phyloP scores from a whole-genome alignment of 805 yeast species.

The Ogataea glucozyma region DNA sequence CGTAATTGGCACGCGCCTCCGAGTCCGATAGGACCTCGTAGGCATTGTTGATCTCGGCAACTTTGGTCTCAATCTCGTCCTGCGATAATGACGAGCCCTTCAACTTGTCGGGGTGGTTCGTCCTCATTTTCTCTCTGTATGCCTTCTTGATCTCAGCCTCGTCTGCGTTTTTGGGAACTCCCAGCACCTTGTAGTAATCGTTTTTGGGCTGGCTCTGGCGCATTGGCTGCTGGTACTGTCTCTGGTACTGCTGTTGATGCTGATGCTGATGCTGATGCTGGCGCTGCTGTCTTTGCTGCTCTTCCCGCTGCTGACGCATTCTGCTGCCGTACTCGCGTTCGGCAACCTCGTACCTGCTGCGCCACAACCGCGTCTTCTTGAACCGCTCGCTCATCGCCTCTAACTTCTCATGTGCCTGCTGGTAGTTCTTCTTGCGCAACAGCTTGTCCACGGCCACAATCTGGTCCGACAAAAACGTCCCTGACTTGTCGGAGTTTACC shows the following conservation, averaged over 20 bases:
- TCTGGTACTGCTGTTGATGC: constrained; percentile 44
- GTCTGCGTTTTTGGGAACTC: constrained; percentile 64
- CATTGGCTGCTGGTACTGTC: constrained; percentile 40
- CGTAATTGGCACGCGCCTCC: constrained; percentile 65
- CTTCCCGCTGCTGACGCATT: constrained; percentile 22
- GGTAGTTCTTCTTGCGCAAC: constrained; percentile 28
- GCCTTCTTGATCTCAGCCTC: constrained; percentile 76
- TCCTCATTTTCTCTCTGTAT: constrained; percentile 72
- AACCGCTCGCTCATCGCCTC: constrained; percentile 37
- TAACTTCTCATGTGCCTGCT: constrained; percentile 42
- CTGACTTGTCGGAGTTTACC: constrained; percentile 2
- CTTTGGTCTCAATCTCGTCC: constrained; percentile 74
- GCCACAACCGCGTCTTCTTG: constrained; percentile 42
- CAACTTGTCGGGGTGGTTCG: constrained; percentile 91
- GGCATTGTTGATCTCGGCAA: constrained; percentile 92
- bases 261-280: constrained; percentile 49
- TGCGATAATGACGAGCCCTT: constrained; percentile 59
- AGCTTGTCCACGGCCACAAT: constrained; percentile 19
- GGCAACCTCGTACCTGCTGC: constrained; percentile 31
- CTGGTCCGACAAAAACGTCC: constrained; percentile 19
- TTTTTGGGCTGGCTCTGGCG: constrained; percentile 39
- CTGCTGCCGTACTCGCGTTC: constrained; percentile 27
- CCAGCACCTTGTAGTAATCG: constrained; percentile 81
- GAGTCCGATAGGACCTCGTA: constrained; percentile 79
- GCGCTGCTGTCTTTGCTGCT: constrained; percentile 39